Evolutionary conservation across 2,329 filamentous ascomycete species (phyloP).

Genomic region (Ophiosphaerella herpotricha): DNA sequence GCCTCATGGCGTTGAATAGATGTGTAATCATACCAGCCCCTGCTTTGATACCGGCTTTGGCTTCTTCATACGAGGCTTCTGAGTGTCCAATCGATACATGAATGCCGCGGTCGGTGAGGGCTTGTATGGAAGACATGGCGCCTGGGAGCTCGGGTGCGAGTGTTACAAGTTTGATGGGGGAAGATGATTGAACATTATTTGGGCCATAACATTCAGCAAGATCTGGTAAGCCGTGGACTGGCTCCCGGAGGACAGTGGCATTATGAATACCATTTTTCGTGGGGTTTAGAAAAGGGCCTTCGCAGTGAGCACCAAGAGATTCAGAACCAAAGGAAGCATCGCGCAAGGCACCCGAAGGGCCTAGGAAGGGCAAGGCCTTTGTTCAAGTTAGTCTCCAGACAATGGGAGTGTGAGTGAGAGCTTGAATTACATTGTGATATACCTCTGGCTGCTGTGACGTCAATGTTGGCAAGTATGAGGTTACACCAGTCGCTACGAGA

Average conservation of each 20-base stretch:
- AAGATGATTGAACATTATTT: conserved; percentile 62
- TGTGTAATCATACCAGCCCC: conserved; percentile 91
- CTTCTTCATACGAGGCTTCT: conserved; percentile 84
- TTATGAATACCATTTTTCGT: conserved; percentile 88
- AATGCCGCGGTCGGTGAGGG: conserved; percentile 68
- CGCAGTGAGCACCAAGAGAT: conserved; percentile 86
- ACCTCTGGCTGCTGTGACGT: conserved; percentile 80
- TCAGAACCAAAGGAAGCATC: conserved; percentile 73
- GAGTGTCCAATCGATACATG: conserved; percentile 84
- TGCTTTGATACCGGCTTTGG: conserved; percentile 69
- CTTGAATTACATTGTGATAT: conserved; percentile 69
- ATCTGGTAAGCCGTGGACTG: conserved; percentile 64
- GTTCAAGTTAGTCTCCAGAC: conserved; percentile 26
- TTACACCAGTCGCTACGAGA: conserved; percentile 80
- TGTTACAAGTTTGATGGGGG: conserved; percentile 76
- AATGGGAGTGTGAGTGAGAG: background rate
- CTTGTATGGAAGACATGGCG: conserved; percentile 70
- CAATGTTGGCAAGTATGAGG: conserved; percentile 83
- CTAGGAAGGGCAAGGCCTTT: conserved; percentile 72
- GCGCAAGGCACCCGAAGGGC: conserved; percentile 67
- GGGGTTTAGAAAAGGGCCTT: conserved; percentile 85
- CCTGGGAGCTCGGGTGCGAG: conserved; percentile 79
- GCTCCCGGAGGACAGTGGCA: conserved; percentile 69
- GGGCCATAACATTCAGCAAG: conserved; percentile 73
- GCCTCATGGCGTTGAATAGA: conserved; percentile 91